Conservation (phyloP, 2,329 filamentous ascomycete species). For the Cercospora beticola region DNA sequence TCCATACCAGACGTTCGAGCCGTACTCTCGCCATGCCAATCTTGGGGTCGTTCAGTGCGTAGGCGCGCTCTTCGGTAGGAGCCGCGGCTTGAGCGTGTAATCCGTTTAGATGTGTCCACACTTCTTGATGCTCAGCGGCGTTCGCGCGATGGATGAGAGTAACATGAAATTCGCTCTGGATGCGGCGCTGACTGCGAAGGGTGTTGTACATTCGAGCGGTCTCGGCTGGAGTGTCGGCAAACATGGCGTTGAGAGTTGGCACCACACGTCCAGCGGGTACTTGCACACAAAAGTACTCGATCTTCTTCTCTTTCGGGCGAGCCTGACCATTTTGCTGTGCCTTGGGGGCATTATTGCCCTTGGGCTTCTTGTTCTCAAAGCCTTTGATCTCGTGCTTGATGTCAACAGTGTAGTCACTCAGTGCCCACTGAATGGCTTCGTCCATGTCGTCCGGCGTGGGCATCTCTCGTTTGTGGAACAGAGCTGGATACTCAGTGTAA, state of each 20-base stretch:
- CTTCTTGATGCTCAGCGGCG: conserved; percentile 59
- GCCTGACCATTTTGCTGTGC: conserved; percentile 35
- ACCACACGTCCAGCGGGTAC: conserved; percentile 54
- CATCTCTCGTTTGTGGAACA: conserved; percentile 62
- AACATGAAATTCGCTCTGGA: conserved; percentile 88
- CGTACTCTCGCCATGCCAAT: conserved; percentile 66
- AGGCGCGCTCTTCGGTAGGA: conserved; percentile 40
- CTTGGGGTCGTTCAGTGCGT: conserved; percentile 47
- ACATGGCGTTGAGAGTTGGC: conserved; percentile 66
- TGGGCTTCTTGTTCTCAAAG: conserved; percentile 43
- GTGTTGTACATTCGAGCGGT: conserved; percentile 70
- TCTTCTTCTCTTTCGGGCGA: conserved; percentile 51
- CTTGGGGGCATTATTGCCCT: conserved; percentile 30
- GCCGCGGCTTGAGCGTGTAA: conserved; percentile 50
- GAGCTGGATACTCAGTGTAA: conserved; percentile 72
- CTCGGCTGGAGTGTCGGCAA: conserved; percentile 57
- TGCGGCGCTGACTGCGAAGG: conserved; percentile 68
- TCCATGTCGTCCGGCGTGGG: conserved; percentile 75
- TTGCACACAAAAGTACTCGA: conserved; percentile 66
- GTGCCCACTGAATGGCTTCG: conserved; percentile 70
- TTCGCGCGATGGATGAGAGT: conserved; percentile 82
- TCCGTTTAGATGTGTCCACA: conserved; percentile 74
- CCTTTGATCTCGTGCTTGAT: conserved; percentile 72
- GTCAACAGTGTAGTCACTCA: conserved; percentile 74
- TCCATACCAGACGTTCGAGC: conserved; percentile 72